Conservation (phyloP, 73 alveolate genomes). For the Paraurostyla sp. region DNA sequence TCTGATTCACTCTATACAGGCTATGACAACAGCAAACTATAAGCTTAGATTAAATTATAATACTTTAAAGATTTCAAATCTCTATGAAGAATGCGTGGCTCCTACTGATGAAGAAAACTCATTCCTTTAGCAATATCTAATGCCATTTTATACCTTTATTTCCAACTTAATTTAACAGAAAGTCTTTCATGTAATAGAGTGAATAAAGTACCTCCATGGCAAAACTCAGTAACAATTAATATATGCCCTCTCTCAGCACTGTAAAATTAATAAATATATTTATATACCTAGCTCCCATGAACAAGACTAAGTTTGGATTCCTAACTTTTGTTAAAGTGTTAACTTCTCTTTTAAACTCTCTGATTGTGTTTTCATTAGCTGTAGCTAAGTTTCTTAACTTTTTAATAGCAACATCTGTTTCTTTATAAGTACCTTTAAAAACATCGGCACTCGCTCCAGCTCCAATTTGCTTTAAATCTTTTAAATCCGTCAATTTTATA, state of each 20-base stretch:
- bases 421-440: conserved; percentile 91
- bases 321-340: conserved; percentile 82
- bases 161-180: conserved; percentile 84
- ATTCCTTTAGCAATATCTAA: conserved; percentile 96
- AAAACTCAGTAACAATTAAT: conserved; percentile 96
- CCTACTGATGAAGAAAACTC: conserved; percentile 90
- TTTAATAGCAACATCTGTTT: conserved; percentile 96
- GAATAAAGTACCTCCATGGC: conserved; percentile 96
- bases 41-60: neutral
- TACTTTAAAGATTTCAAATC: conserved; percentile 96
- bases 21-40: conserved; percentile 85
- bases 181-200: conserved; percentile 91
- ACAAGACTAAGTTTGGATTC: conserved; percentile 92
- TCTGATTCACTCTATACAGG: conserved; percentile 79
- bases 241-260: conserved; percentile 78
- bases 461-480: conserved; percentile 73
- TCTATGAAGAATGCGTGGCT: conserved; percentile 95
- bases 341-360: conserved; percentile 95
- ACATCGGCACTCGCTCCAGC: conserved; percentile 86
- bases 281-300: conserved; percentile 89
- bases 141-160: conserved; percentile 87
- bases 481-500: conserved; percentile 62
- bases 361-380: conserved; percentile 75
- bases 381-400: conserved; percentile 77
- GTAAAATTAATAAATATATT: conserved; percentile 9